phyloP scores from a whole-genome alignment of 2,329 filamentous ascomycete genomes.

The Alternaria rosae region DNA sequence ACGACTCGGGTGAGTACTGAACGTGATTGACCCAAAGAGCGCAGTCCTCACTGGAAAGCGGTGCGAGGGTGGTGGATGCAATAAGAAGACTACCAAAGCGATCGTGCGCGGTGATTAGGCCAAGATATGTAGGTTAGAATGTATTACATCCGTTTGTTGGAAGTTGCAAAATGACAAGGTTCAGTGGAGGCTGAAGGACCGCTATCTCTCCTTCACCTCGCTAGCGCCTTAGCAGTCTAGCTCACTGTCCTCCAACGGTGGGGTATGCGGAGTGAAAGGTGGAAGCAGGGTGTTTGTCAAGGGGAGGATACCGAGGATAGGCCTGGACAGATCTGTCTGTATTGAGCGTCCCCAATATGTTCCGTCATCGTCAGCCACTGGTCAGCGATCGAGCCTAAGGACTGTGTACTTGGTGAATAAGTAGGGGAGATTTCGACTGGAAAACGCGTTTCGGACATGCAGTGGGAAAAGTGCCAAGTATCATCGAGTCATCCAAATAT shows the following conservation, averaged over 20 bases:
- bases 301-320: too few relatives aligned
- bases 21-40: neutral
- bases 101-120: neutral
- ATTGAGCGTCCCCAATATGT: too few relatives aligned
- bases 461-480: neutral
- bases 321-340: too few relatives aligned
- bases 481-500: neutral
- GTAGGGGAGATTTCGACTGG: too few relatives aligned
- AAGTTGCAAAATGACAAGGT: neutral
- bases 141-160: neutral
- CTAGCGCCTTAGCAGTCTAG: neutral
- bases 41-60: neutral
- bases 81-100: neutral
- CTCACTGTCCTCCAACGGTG: neutral
- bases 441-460: too few relatives aligned
- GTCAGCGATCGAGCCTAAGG: too few relatives aligned
- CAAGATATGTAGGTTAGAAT: neutral
- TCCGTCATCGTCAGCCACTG: too few relatives aligned
- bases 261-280: neutral
- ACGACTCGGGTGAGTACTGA: neutral
- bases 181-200: neutral
- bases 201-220: neutral
- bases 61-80: neutral
- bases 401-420: too few relatives aligned
- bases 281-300: neutral